Conservation (phyloP, 108 stramenopile genomes). For the Mediolabrus comicus region DNA sequence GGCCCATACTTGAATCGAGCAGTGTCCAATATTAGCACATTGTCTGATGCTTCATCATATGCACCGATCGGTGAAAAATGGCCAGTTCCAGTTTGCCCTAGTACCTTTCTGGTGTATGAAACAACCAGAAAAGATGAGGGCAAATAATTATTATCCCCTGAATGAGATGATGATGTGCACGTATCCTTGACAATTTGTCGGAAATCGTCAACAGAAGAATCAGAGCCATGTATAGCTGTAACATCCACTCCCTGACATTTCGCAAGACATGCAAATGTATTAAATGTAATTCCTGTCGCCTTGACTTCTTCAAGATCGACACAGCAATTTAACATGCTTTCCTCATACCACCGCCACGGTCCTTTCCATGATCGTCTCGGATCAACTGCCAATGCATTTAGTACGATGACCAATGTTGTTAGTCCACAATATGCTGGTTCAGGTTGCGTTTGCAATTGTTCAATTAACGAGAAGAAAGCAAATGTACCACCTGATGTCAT, state of each 20-base stretch:
- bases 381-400: slow-evolving; percentile 95
- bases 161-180: slow-evolving; percentile 31
- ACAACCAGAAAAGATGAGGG: slow-evolving; percentile 56
- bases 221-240: slow-evolving; percentile 41
- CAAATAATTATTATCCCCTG: slow-evolving; percentile 18
- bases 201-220: slow-evolving; percentile 69
- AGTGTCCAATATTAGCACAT: slow-evolving; percentile 78
- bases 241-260: slow-evolving; percentile 79
- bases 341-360: slow-evolving; percentile 95
- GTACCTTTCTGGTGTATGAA: slow-evolving; percentile 61
- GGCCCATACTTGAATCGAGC: slow-evolving; percentile 89
- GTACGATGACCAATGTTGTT: slow-evolving; percentile 83
- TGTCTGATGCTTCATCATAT: slow-evolving; percentile 62
- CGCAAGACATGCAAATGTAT: slow-evolving; percentile 74
- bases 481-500: slow-evolving; percentile 25
- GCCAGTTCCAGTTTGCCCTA: slow-evolving; percentile 83
- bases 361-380: slow-evolving; percentile 92
- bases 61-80: slow-evolving; percentile 88
- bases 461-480: slow-evolving; percentile 70
- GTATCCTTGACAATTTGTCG: slow-evolving; percentile 58
- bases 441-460: slow-evolving; percentile 78
- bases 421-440: slow-evolving; percentile 97
- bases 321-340: slow-evolving; percentile 90
- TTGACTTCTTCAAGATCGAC: slow-evolving; percentile 71
- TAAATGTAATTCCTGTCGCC: slow-evolving; percentile 70